Conservation (phyloP, 768 basidiomycete species). For the Imleria badia region DNA sequence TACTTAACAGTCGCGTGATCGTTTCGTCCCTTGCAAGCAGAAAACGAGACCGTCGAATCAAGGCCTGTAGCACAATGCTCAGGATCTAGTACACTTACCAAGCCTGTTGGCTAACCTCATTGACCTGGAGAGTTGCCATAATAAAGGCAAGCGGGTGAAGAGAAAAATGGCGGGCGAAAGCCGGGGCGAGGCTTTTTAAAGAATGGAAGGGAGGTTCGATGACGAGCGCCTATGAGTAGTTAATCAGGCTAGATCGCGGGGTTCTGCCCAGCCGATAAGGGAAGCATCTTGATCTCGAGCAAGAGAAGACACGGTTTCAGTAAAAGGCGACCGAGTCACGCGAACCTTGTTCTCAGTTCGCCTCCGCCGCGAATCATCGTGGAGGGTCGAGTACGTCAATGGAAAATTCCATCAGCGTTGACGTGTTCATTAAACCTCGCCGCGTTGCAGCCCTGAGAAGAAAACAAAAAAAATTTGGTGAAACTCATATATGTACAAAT, state of each 20-base stretch:
- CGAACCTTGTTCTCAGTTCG: constrained; percentile 30
- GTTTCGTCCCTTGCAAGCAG: constrained; percentile 60
- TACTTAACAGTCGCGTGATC: constrained; percentile 61
- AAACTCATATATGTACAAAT: constrained; percentile 39
- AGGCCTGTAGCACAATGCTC: constrained; percentile 11
- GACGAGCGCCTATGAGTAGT: constrained; percentile 43
- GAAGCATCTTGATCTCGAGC: constrained; percentile 23
- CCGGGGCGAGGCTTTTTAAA: constrained; percentile 36
- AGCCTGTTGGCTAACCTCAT: constrained; percentile 59
- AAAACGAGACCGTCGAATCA: constrained; percentile 21
- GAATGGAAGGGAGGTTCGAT: constrained; percentile 30
- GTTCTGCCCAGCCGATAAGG: constrained; percentile 45
- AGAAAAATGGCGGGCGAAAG: constrained; percentile 24
- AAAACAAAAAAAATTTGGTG: constrained; percentile 20
- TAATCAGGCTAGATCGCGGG: constrained; percentile 55
- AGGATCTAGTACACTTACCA: constrained; percentile 47
- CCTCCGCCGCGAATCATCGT: constrained; percentile 27
- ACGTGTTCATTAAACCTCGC: constrained; percentile 30
- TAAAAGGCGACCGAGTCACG: constrained; percentile 22
- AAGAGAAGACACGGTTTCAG: constrained; percentile 26
- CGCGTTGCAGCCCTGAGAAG: constrained; percentile 25
- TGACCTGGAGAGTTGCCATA: constrained; percentile 55
- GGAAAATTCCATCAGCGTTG: constrained; percentile 34
- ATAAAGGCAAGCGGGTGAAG: constrained; percentile 40
- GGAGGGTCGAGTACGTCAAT: constrained; percentile 33